phyloP scores from a whole-genome alignment of 2,329 filamentous ascomycete genomes.

The Ceratocystis cacaofunesta region DNA sequence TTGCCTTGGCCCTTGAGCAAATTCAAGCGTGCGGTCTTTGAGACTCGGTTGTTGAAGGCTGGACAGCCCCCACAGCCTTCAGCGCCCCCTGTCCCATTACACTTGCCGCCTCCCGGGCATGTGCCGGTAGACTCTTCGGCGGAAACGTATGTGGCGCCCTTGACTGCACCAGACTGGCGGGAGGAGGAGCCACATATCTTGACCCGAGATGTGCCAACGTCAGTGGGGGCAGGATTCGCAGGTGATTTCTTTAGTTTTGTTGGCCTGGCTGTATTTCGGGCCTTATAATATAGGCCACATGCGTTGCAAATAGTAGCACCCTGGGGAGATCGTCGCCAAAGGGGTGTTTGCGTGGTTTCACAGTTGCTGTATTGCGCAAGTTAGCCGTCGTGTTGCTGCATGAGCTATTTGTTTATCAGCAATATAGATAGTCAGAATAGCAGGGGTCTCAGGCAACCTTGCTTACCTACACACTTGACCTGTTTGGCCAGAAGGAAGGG shows the following conservation, averaged over 20 bases:
- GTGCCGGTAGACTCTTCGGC: constrained; percentile 68
- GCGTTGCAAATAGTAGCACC: constrained; percentile 96
- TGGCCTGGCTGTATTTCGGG: constrained; percentile 77
- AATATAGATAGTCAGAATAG: not conserved
- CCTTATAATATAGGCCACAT: constrained; percentile 87
- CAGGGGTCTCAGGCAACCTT: not conserved
- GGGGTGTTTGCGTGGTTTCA: constrained; percentile 77
- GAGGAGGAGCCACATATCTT: constrained; percentile 24
- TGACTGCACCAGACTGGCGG: constrained; percentile 29
- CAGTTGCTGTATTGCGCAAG: constrained; percentile 55
- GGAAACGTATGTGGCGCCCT: constrained; percentile 56
- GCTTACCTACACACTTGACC: constrained; percentile 60
- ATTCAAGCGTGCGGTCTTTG: constrained; percentile 65
- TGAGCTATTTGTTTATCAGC: constrained; percentile 17
- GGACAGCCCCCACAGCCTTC: constrained; percentile 92
- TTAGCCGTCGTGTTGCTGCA: constrained; percentile 17
- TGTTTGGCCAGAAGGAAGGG: constrained; percentile 12
- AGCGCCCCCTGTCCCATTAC: constrained; percentile 90
- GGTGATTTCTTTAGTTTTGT: constrained; percentile 73
- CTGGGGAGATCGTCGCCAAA: constrained; percentile 87
- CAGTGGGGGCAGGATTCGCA: constrained; percentile 29
- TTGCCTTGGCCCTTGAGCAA: constrained; percentile 33
- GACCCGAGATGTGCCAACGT: constrained; percentile 31
- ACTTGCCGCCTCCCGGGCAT: constrained; percentile 85
- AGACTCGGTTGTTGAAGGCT: constrained; percentile 90